Evolutionary conservation across 352 stramenopile species (phyloP), one percentile per base, ranked within the genome.

Genomic region (Globisporangium nagaii): DNA sequence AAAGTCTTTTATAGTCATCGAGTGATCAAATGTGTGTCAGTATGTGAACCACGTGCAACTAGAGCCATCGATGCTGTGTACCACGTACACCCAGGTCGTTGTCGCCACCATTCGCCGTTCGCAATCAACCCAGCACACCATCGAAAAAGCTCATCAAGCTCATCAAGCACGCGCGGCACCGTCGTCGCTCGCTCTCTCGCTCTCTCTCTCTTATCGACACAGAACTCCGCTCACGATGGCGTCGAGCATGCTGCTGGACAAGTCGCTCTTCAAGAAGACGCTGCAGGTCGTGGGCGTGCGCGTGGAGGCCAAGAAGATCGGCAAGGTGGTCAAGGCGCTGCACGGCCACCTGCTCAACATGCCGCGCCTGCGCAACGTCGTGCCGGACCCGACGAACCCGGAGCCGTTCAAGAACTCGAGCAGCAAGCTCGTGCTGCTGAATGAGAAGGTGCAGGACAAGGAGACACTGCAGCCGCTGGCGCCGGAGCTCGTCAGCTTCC

Each of bases 291-390:
- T 92, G 3, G 81, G 79, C 34, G 74, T 92, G 56, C 75, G 79
- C 56, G 79, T 88, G 19, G 79, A 88, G 56, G 76, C 76, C 57
- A 89, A 92, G 67, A 88, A 92, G 56, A 90, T 92, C 62, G 78
- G 81, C 0, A 56, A 67, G 17, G 72, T 92, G 31, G 74, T 92
- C 17, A 83, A 90, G 65, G 68, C 62, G 25, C 70, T 92, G 36
- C 80, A 88, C 31, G 72, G 80, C 39, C 73, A 92, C 40, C 50
- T 92, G 51, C 70, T 92, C 13, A 90, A 92, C 58, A 62, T 72
- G 10, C 79, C 81, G 45, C 73, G 76, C 19, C 63, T 92, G 54
- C 79, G 79, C 47, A 90, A 90, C 54, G 81, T 92, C 36, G 81
- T 92, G 42, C 71, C 76, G 3, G 76, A 86, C 63, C 76, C 81